Evolutionary conservation across 208 protist genomes (phyloP).

Genomic region (Acanthamoeba divionensis): DNA sequence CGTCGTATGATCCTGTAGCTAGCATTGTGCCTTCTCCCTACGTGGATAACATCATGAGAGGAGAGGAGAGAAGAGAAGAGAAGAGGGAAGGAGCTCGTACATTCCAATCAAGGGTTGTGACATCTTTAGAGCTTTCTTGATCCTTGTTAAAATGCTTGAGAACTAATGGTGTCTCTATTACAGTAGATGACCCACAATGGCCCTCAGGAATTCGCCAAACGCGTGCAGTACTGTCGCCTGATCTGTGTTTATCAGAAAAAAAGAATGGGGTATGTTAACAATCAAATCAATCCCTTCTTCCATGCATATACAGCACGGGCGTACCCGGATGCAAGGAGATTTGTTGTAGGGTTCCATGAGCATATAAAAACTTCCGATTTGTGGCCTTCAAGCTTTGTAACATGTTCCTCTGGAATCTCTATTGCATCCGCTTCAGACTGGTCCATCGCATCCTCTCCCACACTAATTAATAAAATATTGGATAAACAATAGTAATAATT

Average conservation of each 20-base stretch:
- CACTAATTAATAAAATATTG: too few relatives aligned
- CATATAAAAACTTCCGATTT: conserved; percentile 76
- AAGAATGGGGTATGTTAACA: not conserved
- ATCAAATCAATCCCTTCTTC: not conserved
- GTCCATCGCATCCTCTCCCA: conserved; percentile 19
- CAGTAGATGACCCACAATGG: not conserved
- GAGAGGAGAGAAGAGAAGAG: too few relatives aligned
- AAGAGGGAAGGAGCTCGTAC: too few relatives aligned
- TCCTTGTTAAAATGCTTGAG: conserved; percentile 50
- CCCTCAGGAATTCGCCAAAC: conserved; percentile 73
- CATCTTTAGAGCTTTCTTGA: conserved; percentile 72
- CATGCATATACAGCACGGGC: not conserved
- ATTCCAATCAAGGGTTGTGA: conserved; percentile 85
- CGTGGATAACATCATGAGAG: too few relatives aligned
- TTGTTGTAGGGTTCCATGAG: conserved; percentile 60
- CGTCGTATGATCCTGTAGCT: conserved; percentile 88
- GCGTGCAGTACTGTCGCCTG: conserved; percentile 76
- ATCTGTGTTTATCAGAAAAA: conserved; percentile 44
- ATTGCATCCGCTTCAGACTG: not conserved
- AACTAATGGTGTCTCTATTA: conserved; percentile 54
- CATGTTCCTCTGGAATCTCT: conserved; percentile 63
- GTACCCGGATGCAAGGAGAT: conserved; percentile 68
- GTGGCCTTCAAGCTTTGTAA: conserved; percentile 66
- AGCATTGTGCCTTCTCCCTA: conserved; percentile 76
- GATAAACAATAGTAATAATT: not conserved